phyloP scores from a whole-genome alignment of 129 eudicot genomes.

The Rutidosis leptorrhynchoides region DNA sequence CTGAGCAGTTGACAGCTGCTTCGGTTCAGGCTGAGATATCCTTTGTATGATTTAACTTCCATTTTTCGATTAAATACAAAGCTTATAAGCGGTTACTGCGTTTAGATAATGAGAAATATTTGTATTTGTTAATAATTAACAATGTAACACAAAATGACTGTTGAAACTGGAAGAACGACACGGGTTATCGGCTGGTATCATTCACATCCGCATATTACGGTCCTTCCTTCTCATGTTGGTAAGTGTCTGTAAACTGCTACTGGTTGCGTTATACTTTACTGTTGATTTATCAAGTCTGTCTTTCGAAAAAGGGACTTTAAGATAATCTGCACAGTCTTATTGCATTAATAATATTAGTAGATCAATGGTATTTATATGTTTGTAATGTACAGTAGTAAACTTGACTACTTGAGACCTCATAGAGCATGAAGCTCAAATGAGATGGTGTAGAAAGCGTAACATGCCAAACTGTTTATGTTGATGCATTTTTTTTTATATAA shows the following conservation, averaged over 20 bases:
- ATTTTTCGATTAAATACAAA: not conserved
- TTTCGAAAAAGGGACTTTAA: not conserved
- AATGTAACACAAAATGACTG: slow-evolving; percentile 78
- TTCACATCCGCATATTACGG: slow-evolving; percentile 99
- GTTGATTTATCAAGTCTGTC: not conserved
- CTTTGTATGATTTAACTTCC: slow-evolving; percentile 35
- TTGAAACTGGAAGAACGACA: slow-evolving; percentile 80
- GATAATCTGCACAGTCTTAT: slow-evolving; percentile 1
- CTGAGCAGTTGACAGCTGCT: slow-evolving; percentile 98
- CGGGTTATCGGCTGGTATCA: slow-evolving; percentile 99
- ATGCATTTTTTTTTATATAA: not conserved
- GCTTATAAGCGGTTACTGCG: not conserved
- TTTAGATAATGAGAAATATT: slow-evolving; percentile 1
- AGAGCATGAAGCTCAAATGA: slow-evolving; percentile 7
- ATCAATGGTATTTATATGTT: too few species aligned
- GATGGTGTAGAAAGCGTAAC: not conserved
- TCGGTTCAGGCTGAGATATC: slow-evolving; percentile 98
- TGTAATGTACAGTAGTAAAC: not conserved
- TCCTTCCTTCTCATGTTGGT: slow-evolving; percentile 99
- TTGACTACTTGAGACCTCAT: slow-evolving; percentile 14
- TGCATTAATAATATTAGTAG: not conserved
- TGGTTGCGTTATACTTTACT: slow-evolving; percentile 8
- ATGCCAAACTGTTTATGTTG: slow-evolving; percentile 10
- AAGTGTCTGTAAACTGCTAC: slow-evolving; percentile 33
- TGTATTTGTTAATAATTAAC: slow-evolving; percentile 56